Base-by-base conservation (phyloP, 1,284 basidiomycete genomes). In the Fomes fomentarius region DNA sequence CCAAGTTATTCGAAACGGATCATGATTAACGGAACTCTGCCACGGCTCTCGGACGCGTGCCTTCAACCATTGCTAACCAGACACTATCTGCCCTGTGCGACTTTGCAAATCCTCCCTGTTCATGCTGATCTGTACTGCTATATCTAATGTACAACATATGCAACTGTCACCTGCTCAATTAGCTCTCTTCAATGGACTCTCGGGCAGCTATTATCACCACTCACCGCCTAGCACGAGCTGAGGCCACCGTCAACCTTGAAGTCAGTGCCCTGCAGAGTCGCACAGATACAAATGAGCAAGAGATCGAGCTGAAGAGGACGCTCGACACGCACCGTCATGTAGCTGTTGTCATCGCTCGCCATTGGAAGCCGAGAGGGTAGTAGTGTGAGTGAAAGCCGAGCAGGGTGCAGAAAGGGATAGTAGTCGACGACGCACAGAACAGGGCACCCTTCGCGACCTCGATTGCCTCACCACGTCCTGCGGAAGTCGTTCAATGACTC, bases 401-500 rank as follows among this genome's bases (percentile, higher is more conserved):
- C 11, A 45, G 38, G 39, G 31, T 40, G n/a, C 30, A 30, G 33
- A 43, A 30, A 49, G 10, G 50, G 33, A 21, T 43, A 24, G n/a
- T n/a, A n/a, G n/a, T n/a, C n/a, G n/a, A n/a, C n/a, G 39, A 54
- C 91, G 57, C 70, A 94, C 93, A 76, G 83, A 96, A 97, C 30
- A 97, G 80, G 11, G 93, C 95, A 37, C 87, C 93, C 67, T 89
- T 91, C 24, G 96, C 96, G 64, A 96, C 83, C 73, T 98, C 96
- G 62, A 98, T 81, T 0, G 96, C 96, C 76, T 98, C 94, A 47
- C 96, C 96, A 71, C 98, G 98, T 55, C 96, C n/a, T n/a, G n/a
- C n/a, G n/a, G n/a, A n/a, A n/a, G n/a, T n/a, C n/a, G n/a, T n/a
- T n/a, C n/a, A n/a, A n/a, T n/a, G n/a, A n/a, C n/a, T n/a, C n/a